Conservation (phyloP, 495 filamentous ascomycete genomes). For the Aspergillus wentii region DNA sequence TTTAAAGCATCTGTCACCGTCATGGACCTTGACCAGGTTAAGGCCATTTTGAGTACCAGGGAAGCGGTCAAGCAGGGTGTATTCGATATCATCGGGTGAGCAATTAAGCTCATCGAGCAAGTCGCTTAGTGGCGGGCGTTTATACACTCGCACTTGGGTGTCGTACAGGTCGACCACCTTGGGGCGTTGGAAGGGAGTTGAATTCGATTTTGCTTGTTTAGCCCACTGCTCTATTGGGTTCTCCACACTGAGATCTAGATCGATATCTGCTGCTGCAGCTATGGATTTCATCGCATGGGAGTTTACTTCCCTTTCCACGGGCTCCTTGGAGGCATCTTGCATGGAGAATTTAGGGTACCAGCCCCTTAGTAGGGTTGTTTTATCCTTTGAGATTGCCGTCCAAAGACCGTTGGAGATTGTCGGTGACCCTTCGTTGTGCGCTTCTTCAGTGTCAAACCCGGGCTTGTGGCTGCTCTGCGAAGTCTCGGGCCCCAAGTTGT, state of each 20-base stretch:
- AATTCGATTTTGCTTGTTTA: conserved; percentile 30
- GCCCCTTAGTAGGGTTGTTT: conserved; percentile 58
- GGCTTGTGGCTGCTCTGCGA: conserved; percentile 5
- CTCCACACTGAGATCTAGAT: conserved; percentile 67
- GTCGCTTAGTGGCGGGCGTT: conserved; percentile 39
- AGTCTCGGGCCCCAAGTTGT: conserved; percentile 9
- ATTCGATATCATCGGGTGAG: conserved; percentile 28
- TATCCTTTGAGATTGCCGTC: conserved; percentile 67
- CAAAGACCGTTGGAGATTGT: conserved; percentile 47
- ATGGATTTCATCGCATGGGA: conserved; percentile 63
- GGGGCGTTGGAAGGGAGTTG: conserved; percentile 15
- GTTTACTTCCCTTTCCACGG: conserved; percentile 55
- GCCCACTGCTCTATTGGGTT: conserved; percentile 55
- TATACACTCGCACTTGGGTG: conserved; percentile 38
- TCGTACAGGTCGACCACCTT: conserved; percentile 40
- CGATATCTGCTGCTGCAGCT: conserved; percentile 49
- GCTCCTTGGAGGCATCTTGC: conserved; percentile 25
- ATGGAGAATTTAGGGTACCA: conserved; percentile 53
- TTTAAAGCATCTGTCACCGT: conserved; percentile 67
- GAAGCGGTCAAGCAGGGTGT: conserved; percentile 37
- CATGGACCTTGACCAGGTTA: conserved; percentile 57
- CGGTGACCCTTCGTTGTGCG: conserved; percentile 13
- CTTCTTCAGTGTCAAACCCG: conserved; percentile 30
- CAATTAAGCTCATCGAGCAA: conserved; percentile 26
- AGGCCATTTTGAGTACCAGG: conserved; percentile 33